A percentile compares a stretch with the other conserved stretches of the same genome.
Conservation (phyloP, 2,329 filamentous ascomycete genomes). For the Calonectria pseudoreteaudii region DNA sequence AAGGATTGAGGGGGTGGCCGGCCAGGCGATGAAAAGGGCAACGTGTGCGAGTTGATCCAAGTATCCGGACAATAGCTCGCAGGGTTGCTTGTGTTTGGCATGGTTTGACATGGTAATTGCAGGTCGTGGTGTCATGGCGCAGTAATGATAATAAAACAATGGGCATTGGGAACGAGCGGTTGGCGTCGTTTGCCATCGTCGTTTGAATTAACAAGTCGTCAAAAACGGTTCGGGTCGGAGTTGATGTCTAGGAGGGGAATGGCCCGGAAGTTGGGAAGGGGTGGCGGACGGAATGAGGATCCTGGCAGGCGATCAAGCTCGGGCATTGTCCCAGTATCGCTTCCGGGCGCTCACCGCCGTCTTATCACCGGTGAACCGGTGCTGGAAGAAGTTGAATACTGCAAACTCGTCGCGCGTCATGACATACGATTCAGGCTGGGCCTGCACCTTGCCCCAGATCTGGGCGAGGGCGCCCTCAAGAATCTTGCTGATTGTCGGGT, state of each 20-base stretch:
- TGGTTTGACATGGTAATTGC: background rate
- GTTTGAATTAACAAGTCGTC: slow-evolving; percentile 11
- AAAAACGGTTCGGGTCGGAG: slow-evolving; percentile 21
- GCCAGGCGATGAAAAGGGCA: background rate
- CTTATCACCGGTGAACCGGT: slow-evolving; percentile 68
- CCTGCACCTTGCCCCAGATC: slow-evolving; percentile 76
- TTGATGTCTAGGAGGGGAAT: slow-evolving; percentile 21
- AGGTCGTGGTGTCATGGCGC: slow-evolving; percentile 17
- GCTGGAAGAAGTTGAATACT: slow-evolving; percentile 86
- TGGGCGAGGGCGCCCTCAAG: slow-evolving; percentile 73
- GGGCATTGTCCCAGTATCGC: slow-evolving; percentile 65
- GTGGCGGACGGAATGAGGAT: slow-evolving; percentile 24
- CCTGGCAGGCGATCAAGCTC: slow-evolving; percentile 45
- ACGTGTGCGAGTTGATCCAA: background rate
- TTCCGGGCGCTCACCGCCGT: slow-evolving; percentile 60
- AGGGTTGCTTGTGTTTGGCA: slow-evolving; percentile 1
- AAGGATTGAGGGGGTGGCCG: background rate
- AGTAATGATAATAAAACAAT: slow-evolving; percentile 18
- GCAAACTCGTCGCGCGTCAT: slow-evolving; percentile 84
- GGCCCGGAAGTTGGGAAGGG: slow-evolving; percentile 17
- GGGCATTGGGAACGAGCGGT: slow-evolving; percentile 10
- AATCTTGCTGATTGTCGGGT: slow-evolving; percentile 71
- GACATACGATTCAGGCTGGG: slow-evolving; percentile 76
- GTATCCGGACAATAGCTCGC: background rate
- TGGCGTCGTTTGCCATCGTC: slow-evolving; percentile 13